Percentiles rank a stretch among this genome's conserved stretches.
Conservation (phyloP, 257 asterid species). For the Jaltomata sinuosa region DNA sequence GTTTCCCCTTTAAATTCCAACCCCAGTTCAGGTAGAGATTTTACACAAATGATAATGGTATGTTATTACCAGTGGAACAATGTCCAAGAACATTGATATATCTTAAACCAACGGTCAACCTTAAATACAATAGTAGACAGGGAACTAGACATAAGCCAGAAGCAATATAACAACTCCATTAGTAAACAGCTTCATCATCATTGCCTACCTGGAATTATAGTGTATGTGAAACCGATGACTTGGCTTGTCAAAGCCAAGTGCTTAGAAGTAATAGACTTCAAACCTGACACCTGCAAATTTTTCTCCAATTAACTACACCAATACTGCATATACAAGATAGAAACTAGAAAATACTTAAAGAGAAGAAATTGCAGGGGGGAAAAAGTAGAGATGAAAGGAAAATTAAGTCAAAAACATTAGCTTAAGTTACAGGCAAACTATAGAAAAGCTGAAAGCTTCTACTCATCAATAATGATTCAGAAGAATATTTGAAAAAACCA, state of each 20-base stretch:
- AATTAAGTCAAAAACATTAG: not conserved
- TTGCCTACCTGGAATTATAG: conserved; percentile 86
- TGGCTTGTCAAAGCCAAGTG: conserved; percentile 99
- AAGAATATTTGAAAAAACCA: not conserved
- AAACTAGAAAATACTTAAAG: not conserved
- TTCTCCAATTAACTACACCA: conserved; percentile 4
- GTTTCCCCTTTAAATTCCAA: not conserved
- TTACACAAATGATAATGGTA: not conserved
- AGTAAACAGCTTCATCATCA: not conserved
- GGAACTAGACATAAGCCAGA: not conserved
- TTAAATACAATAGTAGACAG: not conserved
- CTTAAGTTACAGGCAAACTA: not conserved
- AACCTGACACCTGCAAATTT: conserved; percentile 81
- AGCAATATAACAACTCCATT: not conserved
- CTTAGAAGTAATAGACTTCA: conserved; percentile 96
- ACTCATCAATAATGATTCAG: not conserved
- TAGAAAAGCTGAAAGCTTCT: not conserved
- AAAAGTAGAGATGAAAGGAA: not conserved
- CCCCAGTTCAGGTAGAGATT: not conserved
- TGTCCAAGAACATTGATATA: not conserved
- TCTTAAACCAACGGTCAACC: not conserved
- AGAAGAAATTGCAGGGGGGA: not conserved
- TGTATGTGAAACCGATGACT: conserved; percentile 81
- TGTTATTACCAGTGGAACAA: not conserved
- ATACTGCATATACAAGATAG: not conserved